phyloP scores from a whole-genome alignment of 768 basidiomycete genomes.

The Nidularia sp. region DNA sequence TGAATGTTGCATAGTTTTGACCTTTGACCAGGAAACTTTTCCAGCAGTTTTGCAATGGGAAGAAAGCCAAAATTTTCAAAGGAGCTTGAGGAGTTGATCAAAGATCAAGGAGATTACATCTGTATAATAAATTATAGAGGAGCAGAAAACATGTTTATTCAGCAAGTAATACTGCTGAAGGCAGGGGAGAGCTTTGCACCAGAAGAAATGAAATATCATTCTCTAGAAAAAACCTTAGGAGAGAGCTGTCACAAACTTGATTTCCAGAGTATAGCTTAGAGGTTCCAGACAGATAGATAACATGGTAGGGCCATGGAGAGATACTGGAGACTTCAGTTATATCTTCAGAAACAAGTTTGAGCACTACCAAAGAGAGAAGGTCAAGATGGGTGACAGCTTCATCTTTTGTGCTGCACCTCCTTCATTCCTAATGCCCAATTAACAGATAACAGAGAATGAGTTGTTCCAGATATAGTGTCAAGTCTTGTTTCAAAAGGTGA shows the following conservation, averaged over 20 bases:
- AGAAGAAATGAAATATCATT: background rate
- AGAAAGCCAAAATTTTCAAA: constrained; percentile 2
- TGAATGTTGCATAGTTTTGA: constrained; percentile 3
- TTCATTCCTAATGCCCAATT: too few species aligned
- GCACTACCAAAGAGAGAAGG: too few species aligned
- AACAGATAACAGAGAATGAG: too few species aligned
- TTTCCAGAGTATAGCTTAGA: too few species aligned
- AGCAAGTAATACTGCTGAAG: background rate
- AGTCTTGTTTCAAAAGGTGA: too few species aligned
- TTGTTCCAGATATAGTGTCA: too few species aligned
- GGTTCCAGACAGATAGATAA: too few species aligned
- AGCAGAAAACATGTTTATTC: background rate
- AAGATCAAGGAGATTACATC: background rate
- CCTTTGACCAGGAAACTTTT: background rate
- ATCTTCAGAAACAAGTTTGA: too few species aligned
- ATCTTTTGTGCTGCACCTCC: too few species aligned
- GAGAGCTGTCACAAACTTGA: background rate
- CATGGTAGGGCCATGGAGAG: too few species aligned
- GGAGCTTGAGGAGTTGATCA: background rate
- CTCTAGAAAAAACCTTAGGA: background rate
- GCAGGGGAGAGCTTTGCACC: background rate
- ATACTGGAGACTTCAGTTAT: too few species aligned
- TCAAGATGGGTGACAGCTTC: too few species aligned
- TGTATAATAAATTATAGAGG: background rate
- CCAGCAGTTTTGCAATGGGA: background rate